Conservation (phyloP, 148 eudicot species). For the Nepenthes gracilis region DNA sequence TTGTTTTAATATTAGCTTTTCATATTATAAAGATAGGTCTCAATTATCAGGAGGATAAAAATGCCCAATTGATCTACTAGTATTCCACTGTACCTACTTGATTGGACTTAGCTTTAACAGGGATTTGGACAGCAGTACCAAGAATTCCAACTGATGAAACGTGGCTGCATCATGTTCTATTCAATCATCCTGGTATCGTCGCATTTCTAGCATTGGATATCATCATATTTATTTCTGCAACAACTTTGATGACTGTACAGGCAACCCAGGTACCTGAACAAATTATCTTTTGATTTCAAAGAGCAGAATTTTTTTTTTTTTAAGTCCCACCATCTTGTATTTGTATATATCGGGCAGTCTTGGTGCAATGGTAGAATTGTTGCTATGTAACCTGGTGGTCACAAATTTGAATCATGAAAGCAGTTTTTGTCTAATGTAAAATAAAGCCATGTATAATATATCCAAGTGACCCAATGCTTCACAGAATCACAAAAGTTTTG, state of each 20-base stretch:
- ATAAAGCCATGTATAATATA: too few species aligned
- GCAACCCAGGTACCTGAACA: slow-evolving; percentile 45
- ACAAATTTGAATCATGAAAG: too few species aligned
- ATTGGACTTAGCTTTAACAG: slow-evolving; percentile 27
- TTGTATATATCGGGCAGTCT: neutral
- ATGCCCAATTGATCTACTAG: neutral
- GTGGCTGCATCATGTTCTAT: slow-evolving; percentile 43
- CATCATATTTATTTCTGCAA: slow-evolving; percentile 45
- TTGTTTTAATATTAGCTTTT: too few species aligned
- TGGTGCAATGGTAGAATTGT: too few species aligned
- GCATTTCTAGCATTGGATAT: slow-evolving; percentile 53
- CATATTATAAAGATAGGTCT: too few species aligned
- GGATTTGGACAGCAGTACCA: slow-evolving; percentile 56
- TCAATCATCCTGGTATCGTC: slow-evolving; percentile 54
- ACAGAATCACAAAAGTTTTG: too few species aligned
- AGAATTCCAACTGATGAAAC: slow-evolving; percentile 33
- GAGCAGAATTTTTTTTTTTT: neutral
- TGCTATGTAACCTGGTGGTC: too few species aligned
- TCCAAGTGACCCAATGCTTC: too few species aligned
- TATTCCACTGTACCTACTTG: neutral
- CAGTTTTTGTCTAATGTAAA: too few species aligned
- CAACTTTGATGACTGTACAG: slow-evolving; percentile 43
- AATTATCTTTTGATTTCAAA: neutral
- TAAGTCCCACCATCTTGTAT: neutral
- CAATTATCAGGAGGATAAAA: too few species aligned